Evolutionary conservation across 2,329 filamentous ascomycete genomes (phyloP), one percentile per base, ranked within the genome.

Genomic region (Calonectria pauciramosa): DNA sequence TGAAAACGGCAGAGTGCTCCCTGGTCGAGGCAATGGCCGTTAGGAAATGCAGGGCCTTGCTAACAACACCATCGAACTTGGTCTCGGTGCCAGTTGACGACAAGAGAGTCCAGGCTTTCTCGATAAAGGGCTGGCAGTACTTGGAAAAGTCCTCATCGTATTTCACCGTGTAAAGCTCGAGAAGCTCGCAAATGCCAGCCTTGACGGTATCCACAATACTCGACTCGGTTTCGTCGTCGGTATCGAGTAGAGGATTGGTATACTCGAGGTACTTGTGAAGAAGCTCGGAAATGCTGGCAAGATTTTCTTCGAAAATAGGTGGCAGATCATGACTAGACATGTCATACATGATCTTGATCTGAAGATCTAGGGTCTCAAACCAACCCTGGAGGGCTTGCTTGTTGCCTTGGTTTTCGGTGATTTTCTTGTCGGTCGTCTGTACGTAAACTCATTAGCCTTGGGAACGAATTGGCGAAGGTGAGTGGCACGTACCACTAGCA

Each of bases 291-390:
- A 99, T 94, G 76, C 91, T 91, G 63, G 89, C 86, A 26, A 99
- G 90, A 82, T 98, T 94, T 78, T 97, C 94, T 88, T 99, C 97
- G 84, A 99, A 98, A 79, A 97, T 93, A 2, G 96, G 96, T 20
- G 97, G 96, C 80, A 99, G 90, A 84, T 99, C 97, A 84, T 99
- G 97, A 83, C 94, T 98, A n/a, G 96, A 98, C 68, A 99, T 92
- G 85, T 99, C 97, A 87, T 97, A 97, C 83, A 99, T 93, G 64
- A 99, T 93, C 88, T 98, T 98, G 80, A 98, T 90, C 79, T 98
- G 92, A 68, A 99, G 89, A 84, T 96, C 96, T 76, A 99, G 90
- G 4, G 96, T 95, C 77, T 94, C 93, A 80, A 98, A 96, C 84
- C 95, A 94, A 79, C 92, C 91, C 82, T 93, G 92, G 56, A 99